Conservation (phyloP, 768 basidiomycete species). For the Amanita muscaria region DNA sequence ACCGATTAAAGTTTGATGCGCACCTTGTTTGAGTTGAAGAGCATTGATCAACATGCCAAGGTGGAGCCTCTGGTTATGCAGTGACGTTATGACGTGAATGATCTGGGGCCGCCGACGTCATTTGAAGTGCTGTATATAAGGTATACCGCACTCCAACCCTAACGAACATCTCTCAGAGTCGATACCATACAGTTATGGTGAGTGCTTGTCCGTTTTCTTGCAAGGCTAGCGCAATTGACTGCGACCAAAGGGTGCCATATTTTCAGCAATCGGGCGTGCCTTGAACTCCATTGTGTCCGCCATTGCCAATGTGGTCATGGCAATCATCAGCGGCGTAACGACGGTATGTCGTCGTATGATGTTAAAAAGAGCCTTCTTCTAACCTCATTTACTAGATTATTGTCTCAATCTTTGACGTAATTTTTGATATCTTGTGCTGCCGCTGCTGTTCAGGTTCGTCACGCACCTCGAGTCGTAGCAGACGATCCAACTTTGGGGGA, state of each 20-base stretch:
- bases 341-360: slow-evolving; percentile 34
- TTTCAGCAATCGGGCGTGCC: slow-evolving; percentile 56
- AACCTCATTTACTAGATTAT: slow-evolving; percentile 38
- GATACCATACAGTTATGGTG: too few species aligned
- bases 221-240: too few species aligned
- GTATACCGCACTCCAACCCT: too few species aligned
- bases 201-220: too few species aligned
- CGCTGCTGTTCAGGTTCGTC: slow-evolving; percentile 25
- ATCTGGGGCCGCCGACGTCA: too few species aligned
- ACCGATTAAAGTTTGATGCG: too few species aligned
- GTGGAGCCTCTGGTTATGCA: too few species aligned
- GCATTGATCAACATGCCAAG: not conserved
- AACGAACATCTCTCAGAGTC: too few species aligned
- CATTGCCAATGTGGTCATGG: slow-evolving; percentile 49
- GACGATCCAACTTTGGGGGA: not conserved
- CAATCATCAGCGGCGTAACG: slow-evolving; percentile 51
- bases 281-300: slow-evolving; percentile 54
- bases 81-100: too few species aligned
- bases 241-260: slow-evolving; percentile 55
- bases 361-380: too few species aligned
- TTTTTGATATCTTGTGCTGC: slow-evolving; percentile 47
- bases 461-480: not conserved
- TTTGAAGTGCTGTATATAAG: too few species aligned
- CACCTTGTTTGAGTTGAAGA: too few species aligned
- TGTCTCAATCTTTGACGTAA: slow-evolving; percentile 55